Evolutionary conservation across 768 basidiomycete genomes (phyloP).

Genomic region (Lentinula detonsa): DNA sequence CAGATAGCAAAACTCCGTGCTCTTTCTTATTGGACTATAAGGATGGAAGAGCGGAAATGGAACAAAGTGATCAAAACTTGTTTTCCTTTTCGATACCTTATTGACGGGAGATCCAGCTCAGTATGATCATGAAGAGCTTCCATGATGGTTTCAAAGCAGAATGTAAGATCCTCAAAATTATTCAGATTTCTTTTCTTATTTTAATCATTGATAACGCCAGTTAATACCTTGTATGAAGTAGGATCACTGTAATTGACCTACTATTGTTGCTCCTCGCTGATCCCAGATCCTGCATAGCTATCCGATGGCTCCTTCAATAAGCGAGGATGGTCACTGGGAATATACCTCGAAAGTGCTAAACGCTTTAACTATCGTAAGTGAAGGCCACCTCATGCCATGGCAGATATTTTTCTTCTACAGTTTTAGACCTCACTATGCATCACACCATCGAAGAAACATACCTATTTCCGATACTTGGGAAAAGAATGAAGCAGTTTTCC

Average conservation of each 20-base stretch:
- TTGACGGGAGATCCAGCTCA: conserved; percentile 13
- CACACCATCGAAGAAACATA: conserved; percentile 50
- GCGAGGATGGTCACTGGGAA: conserved; percentile 34
- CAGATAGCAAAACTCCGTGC: neutral
- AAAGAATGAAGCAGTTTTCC: conserved; percentile 43
- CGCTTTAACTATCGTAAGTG: conserved; percentile 34
- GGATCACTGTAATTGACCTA: neutral
- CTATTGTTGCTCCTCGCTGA: neutral
- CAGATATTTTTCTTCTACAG: neutral
- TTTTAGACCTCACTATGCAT: conserved; percentile 45
- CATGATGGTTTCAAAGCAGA: conserved; percentile 42
- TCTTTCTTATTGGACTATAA: neutral
- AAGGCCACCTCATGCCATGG: neutral
- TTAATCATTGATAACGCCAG: conserved; percentile 16
- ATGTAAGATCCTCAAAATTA: conserved; percentile 25
- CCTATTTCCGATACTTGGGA: conserved; percentile 46
- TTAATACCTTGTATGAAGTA: conserved; percentile 41
- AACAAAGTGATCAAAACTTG: conserved; percentile 8
- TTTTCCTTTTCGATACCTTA: neutral
- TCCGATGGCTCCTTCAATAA: conserved; percentile 46
- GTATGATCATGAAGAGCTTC: conserved; percentile 28
- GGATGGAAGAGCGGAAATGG: conserved; percentile 15
- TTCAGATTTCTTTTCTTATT: neutral
- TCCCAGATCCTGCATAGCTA: conserved; percentile 23
- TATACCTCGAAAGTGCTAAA: conserved; percentile 34